Conservation (phyloP, 192 early-diverging fungal species). For the Piromyces finnis region DNA sequence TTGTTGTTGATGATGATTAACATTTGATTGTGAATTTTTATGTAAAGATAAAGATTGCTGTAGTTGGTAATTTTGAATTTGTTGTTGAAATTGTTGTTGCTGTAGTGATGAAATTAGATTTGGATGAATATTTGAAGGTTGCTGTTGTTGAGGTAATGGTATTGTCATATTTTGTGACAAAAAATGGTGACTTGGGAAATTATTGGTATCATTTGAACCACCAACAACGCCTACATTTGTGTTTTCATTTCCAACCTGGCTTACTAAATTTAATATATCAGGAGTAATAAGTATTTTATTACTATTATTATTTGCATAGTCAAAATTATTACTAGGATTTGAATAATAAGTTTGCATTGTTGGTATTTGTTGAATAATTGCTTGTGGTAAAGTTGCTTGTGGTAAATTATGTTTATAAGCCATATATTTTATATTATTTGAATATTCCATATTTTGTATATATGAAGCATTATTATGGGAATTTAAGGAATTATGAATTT, state of each 20-base stretch:
- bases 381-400: neutral
- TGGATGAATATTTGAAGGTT: neutral
- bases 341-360: neutral
- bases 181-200: neutral
- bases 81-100: slow-evolving; percentile 9
- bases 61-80: slow-evolving; percentile 4
- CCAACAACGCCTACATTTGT: neutral
- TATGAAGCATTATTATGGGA: neutral
- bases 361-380: neutral
- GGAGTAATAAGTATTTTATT: neutral
- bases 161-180: neutral
- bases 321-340: neutral
- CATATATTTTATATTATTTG: neutral
- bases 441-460: neutral
- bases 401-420: neutral
- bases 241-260: too few species aligned
- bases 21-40: neutral
- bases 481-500: neutral
- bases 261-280: neutral
- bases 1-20: slow-evolving; percentile 11
- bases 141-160: neutral
- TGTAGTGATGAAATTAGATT: neutral
- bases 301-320: neutral
- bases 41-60: slow-evolving; percentile 8
- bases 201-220: neutral